These are phyloP conservation scores for Candolleomyces aberdarensis DNA, from an alignment of 768 basidiomycete species.

Conservation along the genomic window DNA sequence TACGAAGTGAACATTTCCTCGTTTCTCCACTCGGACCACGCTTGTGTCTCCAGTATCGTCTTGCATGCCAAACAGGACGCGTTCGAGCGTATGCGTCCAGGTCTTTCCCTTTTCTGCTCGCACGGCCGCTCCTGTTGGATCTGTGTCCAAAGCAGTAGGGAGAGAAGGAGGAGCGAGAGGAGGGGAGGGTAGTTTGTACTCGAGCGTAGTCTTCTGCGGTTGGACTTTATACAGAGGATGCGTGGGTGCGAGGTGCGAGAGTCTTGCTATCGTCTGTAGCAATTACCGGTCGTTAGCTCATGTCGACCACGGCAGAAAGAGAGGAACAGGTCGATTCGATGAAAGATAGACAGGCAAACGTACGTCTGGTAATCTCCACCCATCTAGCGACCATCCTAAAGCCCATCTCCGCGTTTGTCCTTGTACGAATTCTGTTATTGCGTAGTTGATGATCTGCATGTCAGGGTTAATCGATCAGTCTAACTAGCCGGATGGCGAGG, in stretches of 20 bases:
- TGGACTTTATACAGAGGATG: constrained; percentile 48
- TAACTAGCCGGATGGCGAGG: too few relatives aligned
- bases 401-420: constrained; percentile 93
- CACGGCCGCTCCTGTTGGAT: neutral
- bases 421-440: constrained; percentile 78
- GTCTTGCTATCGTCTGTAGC: constrained; percentile 30
- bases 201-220: constrained; percentile 56
- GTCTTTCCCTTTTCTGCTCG: neutral
- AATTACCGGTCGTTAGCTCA: neutral
- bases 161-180: neutral
- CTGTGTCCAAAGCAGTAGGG: neutral
- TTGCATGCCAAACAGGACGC: neutral
- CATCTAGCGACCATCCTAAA: constrained; percentile 78
- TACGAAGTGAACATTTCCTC: neutral
- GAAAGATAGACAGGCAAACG: constrained; percentile 22
- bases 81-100: neutral
- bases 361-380: constrained; percentile 74
- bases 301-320: too few relatives aligned
- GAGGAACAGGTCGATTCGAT: too few relatives aligned
- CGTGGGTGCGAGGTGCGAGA: constrained; percentile 29
- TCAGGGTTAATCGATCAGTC: neutral
- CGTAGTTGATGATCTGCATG: constrained; percentile 80
- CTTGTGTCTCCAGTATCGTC: neutral
- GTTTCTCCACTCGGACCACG: too few relatives aligned
- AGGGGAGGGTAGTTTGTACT: constrained; percentile 29